Evolutionary conservation across 2,329 filamentous ascomycete species (phyloP).

Genomic region (Elsinoe australis): DNA sequence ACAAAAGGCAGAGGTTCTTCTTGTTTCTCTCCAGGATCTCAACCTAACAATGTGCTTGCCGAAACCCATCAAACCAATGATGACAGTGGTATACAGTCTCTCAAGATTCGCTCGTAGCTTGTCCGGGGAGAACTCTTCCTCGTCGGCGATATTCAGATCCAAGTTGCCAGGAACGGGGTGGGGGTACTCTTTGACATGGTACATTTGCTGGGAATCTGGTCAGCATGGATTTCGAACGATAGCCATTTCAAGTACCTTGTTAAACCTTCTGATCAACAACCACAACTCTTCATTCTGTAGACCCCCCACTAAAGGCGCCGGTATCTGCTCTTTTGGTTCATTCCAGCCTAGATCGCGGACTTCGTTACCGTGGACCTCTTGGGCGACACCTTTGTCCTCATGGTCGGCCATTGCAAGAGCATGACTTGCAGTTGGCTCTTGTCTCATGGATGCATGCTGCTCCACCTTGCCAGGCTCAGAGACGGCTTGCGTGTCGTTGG

Average conservation of each 20-base stretch:
- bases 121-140: slow-evolving; percentile 78
- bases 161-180: slow-evolving; percentile 57
- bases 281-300: slow-evolving; percentile 66
- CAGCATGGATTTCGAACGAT: too few species aligned
- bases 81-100: slow-evolving; percentile 71
- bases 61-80: slow-evolving; percentile 57
- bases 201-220: slow-evolving; percentile 47
- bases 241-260: too few species aligned
- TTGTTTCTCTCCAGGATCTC: slow-evolving; percentile 69
- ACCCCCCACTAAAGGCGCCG: slow-evolving; percentile 56
- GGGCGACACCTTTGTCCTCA: slow-evolving; percentile 41
- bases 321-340: slow-evolving; percentile 48
- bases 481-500: slow-evolving; percentile 27
- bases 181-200: slow-evolving; percentile 61
- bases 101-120: slow-evolving; percentile 73
- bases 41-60: slow-evolving; percentile 69
- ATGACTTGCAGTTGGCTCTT: slow-evolving; percentile 42
- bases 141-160: slow-evolving; percentile 72
- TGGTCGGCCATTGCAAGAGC: slow-evolving; percentile 40
- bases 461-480: slow-evolving; percentile 29
- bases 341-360: slow-evolving; percentile 65
- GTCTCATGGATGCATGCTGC: slow-evolving; percentile 28
- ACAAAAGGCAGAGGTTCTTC: slow-evolving; percentile 60
- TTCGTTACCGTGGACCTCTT: slow-evolving; percentile 41
- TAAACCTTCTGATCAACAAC: slow-evolving; percentile 63